A percentile compares a stretch with the other conserved stretches of the same genome.
phyloP scores from a whole-genome alignment of 768 basidiomycete genomes.

The Auricularia cornea region DNA sequence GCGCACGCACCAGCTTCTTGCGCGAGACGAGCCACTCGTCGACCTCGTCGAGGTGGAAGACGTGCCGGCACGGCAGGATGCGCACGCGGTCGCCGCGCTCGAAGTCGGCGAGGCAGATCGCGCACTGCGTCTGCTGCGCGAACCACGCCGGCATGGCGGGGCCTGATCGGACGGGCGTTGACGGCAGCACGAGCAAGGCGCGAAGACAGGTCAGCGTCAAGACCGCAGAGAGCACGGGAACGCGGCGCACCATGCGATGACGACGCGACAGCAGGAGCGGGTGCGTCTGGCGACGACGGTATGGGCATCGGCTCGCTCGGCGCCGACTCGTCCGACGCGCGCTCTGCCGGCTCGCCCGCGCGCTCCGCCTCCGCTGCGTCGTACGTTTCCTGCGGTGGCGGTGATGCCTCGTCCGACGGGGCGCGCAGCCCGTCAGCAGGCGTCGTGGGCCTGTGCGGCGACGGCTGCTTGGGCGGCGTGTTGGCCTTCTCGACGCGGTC shows the following conservation, averaged over 20 bases:
- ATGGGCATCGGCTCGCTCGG: no score
- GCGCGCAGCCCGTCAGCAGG: no score
- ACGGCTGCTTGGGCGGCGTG: conserved; percentile 7
- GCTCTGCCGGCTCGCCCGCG: no score
- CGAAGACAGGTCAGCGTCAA: not conserved
- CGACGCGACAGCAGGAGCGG: no score
- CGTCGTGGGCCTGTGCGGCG: no score
- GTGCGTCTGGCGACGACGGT: no score
- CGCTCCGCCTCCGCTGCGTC: no score
- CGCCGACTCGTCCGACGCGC: no score
- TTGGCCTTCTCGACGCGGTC: conserved; percentile 71
- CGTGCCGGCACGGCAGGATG: conserved; percentile 87
- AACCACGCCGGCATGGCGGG: conserved; percentile 48
- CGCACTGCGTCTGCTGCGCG: conserved; percentile 76
- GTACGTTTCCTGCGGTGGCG: no score
- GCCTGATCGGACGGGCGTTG: not conserved
- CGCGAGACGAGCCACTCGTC: conserved; percentile 88
- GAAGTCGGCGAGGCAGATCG: conserved; percentile 87
- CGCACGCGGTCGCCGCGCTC: conserved; percentile 82
- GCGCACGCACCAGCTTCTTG: conserved; percentile 74
- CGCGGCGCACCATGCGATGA: no score
- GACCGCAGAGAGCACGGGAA: no score
- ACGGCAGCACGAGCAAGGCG: not conserved
- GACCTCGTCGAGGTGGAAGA: conserved; percentile 89
- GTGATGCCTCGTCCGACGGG: no score